These are phyloP conservation scores for Coemansia reversa DNA, from an alignment of 192 early-diverging fungal species.

Conservation along the genomic window DNA sequence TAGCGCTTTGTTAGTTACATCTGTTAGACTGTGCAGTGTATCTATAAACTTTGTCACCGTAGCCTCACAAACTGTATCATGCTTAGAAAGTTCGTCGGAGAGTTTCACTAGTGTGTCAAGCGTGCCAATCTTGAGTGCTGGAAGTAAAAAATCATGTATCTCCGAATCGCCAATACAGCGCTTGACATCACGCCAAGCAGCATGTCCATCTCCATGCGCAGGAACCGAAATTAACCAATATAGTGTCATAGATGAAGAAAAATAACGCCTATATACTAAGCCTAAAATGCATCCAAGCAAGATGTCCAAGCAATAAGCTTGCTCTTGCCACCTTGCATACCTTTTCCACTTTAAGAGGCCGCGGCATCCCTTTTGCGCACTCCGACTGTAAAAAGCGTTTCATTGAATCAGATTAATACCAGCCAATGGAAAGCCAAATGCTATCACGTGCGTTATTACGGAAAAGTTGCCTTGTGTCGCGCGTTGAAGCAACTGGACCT, in stretches of 20 bases:
- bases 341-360: not conserved
- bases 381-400: not conserved
- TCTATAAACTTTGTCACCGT: slow-evolving; percentile 82
- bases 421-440: slow-evolving; percentile 2
- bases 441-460: not conserved
- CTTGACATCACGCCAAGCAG: slow-evolving; percentile 42
- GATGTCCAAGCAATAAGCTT: not conserved
- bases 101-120: slow-evolving; percentile 89
- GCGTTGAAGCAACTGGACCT: not conserved
- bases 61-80: slow-evolving; percentile 74
- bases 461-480: not conserved
- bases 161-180: slow-evolving; percentile 68
- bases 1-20: slow-evolving; percentile 7
- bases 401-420: not conserved
- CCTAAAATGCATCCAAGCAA: not conserved
- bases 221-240: slow-evolving; percentile 85
- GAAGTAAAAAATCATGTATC: slow-evolving; percentile 78
- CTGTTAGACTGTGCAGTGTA: slow-evolving; percentile 68
- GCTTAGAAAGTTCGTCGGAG: slow-evolving; percentile 92
- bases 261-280: not conserved
- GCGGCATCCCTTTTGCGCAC: not conserved
- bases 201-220: slow-evolving; percentile 71
- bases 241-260: slow-evolving; percentile 38
- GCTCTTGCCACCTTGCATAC: not conserved
- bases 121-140: slow-evolving; percentile 86